These are phyloP conservation scores for Fraxinus greggii DNA, from an alignment of 305 asterid species.

Conservation along the genomic window DNA sequence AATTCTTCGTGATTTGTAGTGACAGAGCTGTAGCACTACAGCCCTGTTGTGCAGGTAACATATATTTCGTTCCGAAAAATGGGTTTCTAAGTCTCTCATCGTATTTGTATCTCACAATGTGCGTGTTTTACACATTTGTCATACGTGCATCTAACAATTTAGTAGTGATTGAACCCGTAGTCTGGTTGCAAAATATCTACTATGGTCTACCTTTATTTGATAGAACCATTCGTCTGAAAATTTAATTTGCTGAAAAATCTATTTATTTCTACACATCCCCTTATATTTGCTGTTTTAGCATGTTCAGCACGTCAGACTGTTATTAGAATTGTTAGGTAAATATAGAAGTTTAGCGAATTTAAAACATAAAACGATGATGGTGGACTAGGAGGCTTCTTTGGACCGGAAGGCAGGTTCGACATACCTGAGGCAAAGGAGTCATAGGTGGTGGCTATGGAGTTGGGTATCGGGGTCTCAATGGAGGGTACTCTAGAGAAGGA, in stretches of 20 bases:
- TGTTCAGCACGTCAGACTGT: neutral
- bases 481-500: constrained; percentile 51
- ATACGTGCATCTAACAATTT: neutral
- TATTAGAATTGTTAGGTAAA: neutral
- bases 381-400: constrained; percentile 43
- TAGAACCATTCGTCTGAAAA: too few species aligned
- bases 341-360: neutral
- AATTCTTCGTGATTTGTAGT: neutral
- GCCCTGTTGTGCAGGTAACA: neutral
- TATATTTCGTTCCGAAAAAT: neutral
- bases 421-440: constrained; percentile 32
- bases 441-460: constrained; percentile 67
- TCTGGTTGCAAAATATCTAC: neutral
- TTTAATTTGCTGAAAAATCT: too few species aligned
- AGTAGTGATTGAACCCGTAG: neutral
- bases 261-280: neutral
- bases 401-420: constrained; percentile 58
- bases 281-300: neutral
- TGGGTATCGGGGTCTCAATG: constrained; percentile 74
- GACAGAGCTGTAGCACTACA: neutral
- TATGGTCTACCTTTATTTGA: too few species aligned
- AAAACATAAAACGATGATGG: neutral
- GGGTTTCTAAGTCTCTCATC: neutral
- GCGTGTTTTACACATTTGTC: neutral
- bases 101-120: neutral